A percentile compares a stretch with the other conserved stretches of the same genome.
phyloP scores from a whole-genome alignment of 148 eudicot genomes.

The Rhododendron molle region DNA sequence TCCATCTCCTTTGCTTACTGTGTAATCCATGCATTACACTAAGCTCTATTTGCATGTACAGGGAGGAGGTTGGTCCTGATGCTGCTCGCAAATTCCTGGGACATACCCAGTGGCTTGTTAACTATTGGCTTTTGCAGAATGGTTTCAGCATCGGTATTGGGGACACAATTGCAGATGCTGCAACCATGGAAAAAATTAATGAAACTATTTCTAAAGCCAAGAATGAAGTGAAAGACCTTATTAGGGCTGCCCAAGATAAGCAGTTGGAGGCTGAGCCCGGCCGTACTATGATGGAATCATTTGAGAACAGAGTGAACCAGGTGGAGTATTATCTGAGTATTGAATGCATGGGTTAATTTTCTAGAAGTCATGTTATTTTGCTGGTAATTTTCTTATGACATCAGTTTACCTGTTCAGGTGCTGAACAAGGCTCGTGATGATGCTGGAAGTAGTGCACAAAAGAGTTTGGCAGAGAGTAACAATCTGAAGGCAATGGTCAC shows the following conservation, averaged over 20 bases:
- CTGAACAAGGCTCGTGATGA: conserved; percentile 99
- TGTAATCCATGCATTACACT: neutral
- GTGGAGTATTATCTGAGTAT: conserved; percentile 22
- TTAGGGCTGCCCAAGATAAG: conserved; percentile 71
- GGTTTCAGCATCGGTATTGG: conserved; percentile 98
- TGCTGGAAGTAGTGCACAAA: conserved; percentile 98
- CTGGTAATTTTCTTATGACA: neutral
- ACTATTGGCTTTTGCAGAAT: conserved; percentile 93
- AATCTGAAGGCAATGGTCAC: conserved; percentile 99
- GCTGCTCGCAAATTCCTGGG: conserved; percentile 99
- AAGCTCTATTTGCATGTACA: conserved; percentile 18
- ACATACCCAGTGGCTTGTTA: conserved; percentile 99
- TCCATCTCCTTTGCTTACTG: neutral
- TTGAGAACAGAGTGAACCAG: conserved; percentile 98
- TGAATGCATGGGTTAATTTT: neutral
- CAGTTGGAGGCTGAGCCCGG: conserved; percentile 96
- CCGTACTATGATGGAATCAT: conserved; percentile 99
- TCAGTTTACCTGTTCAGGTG: conserved; percentile 43
- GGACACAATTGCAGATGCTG: conserved; percentile 98
- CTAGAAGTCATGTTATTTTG: neutral
- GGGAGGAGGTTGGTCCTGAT: conserved; percentile 99
- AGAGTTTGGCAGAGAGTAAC: conserved; percentile 90
- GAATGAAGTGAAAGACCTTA: conserved; percentile 84
- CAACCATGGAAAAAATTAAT: conserved; percentile 88
- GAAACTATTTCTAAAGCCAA: conserved; percentile 92